These are phyloP conservation scores for Chrysanthemum lavandulifolium DNA, from an alignment of 129 eudicot species.

Conservation along the genomic window DNA sequence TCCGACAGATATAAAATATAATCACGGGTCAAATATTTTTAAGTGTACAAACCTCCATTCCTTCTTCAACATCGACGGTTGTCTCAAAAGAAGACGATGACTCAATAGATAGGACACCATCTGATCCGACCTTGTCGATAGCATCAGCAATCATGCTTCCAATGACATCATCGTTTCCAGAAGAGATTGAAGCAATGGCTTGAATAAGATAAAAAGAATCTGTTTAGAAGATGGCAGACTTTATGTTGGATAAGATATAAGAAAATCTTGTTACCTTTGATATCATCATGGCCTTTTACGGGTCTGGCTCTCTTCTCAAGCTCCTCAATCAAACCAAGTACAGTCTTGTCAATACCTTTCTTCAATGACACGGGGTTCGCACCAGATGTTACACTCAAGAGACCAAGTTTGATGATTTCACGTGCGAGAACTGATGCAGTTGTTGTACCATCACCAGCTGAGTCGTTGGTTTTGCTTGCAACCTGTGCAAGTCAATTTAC, in stretches of 20 bases:
- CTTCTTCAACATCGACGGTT: conserved; percentile 82
- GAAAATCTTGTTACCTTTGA: conserved; percentile 48
- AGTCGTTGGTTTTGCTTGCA: conserved; percentile 79
- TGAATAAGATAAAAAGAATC: conserved; percentile 23
- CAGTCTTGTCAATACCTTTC: conserved; percentile 79
- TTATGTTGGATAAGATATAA: too few relatives aligned
- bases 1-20: not conserved
- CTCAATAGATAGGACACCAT: conserved; percentile 72
- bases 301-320: conserved; percentile 71
- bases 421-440: conserved; percentile 84
- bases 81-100: conserved; percentile 80
- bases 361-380: conserved; percentile 80
- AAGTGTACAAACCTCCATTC: conserved; percentile 69
- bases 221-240: not conserved
- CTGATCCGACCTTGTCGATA: conserved; percentile 72
- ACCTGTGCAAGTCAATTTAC: conserved; percentile 38
- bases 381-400: conserved; percentile 75
- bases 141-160: conserved; percentile 82
- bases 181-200: conserved; percentile 71
- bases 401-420: conserved; percentile 76
- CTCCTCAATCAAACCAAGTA: conserved; percentile 49
- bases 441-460: conserved; percentile 91
- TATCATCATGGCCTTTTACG: conserved; percentile 70
- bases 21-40: not conserved
- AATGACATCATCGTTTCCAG: conserved; percentile 70